Evolutionary conservation across 441 rosid genomes (phyloP).

Genomic region (Syzygium malaccense): DNA sequence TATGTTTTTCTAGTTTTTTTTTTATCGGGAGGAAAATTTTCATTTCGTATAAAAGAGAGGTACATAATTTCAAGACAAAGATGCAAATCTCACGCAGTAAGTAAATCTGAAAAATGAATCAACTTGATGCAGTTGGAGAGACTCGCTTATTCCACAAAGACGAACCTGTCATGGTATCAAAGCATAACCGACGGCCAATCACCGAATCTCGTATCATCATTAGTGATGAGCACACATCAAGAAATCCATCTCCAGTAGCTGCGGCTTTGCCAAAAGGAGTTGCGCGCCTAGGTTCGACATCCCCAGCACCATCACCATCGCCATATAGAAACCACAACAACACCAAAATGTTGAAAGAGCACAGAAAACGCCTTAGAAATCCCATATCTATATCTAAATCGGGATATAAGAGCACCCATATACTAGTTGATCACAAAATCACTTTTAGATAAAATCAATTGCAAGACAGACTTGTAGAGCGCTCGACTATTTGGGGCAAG

Average conservation of each 20-base stretch:
- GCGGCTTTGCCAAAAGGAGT: neutral
- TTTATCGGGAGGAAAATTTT: neutral
- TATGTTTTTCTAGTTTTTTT: too few species aligned
- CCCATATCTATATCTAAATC: neutral
- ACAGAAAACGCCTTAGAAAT: neutral
- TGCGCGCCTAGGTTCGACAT: neutral
- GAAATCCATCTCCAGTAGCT: neutral
- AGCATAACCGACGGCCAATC: neutral
- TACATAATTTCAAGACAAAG: neutral
- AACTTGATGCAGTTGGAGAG: fast-evolving
- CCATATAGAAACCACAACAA: neutral
- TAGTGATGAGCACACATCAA: neutral
- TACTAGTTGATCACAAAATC: neutral
- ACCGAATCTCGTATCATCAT: neutral
- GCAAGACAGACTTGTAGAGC: neutral
- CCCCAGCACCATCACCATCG: neutral
- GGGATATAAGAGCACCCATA: neutral
- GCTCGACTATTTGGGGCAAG: neutral
- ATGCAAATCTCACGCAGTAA: neutral
- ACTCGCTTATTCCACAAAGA: neutral
- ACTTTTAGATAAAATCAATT: neutral
- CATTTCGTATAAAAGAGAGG: too few species aligned
- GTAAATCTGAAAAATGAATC: neutral
- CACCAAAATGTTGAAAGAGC: neutral
- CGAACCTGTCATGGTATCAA: neutral